Base-by-base conservation (phyloP, 306 rosid species). In the Pueraria montana region DNA sequence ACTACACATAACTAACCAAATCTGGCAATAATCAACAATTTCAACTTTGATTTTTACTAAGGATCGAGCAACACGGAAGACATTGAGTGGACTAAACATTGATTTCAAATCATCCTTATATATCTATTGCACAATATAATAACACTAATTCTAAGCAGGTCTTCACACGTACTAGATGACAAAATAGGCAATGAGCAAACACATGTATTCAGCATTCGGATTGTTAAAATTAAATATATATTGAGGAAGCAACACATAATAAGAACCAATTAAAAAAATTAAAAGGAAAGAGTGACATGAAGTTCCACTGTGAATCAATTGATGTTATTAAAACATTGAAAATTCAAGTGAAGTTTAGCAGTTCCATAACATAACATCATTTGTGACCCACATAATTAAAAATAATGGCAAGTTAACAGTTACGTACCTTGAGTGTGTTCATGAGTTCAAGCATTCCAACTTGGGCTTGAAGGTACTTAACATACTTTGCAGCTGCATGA, bases 401-500 rank as follows among this genome's bases (percentile, higher is more conserved):
- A 55, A 18, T 7, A 8, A 20, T 52, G 21, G 56, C 21, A 4
- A 63, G 21, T 17, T 2, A 40, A 49, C 6, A 27, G 61, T 80
- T 49, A 87, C 92, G 78, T 82, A 87, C 92, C 84, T 82, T 14
- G 4, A 83, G 20, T 5, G 90, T 72, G 3, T 52, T 76, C 79
- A 88, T 86, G 48, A 82, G 67, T 75, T 95, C 77, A 62, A 96
- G 94, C 84, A 96, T 49, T 0, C 53, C 68, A 21, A 90, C 84
- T 88, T 96, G 99, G 2, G 92, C 87, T 85, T 92, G 92, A 89
- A 96, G 86, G 88, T 45, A 93, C 83, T 91, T 89, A 11, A 96
- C 92, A 72, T 93, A 96, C 36, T 87, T 96, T 36, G 78, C 81
- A 69, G 98, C 97, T 67, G 97, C 84, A 43, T 82, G 84, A 20